phyloP scores from a whole-genome alignment of 2,329 filamentous ascomycete species.

The Fusarium musae region DNA sequence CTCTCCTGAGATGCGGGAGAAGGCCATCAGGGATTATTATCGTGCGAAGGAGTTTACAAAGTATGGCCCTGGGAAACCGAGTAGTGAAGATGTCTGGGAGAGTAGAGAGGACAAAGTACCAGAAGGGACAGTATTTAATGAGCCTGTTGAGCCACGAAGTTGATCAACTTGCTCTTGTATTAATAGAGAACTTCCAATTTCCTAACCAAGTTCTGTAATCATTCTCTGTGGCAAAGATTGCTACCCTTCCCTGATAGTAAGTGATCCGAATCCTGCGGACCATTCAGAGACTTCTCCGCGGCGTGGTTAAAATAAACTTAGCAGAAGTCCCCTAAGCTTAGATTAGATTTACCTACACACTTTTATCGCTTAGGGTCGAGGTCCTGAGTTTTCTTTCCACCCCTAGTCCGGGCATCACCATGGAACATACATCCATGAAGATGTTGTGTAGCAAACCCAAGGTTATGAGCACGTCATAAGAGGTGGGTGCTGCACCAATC shows the following conservation, averaged over 20 bases:
- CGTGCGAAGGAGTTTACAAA: constrained; percentile 71
- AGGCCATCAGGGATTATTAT: constrained; percentile 74
- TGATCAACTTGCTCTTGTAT: not conserved
- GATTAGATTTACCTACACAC: not conserved
- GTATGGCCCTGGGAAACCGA: constrained; percentile 71
- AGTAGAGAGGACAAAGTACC: constrained; percentile 71
- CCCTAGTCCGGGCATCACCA: not conserved
- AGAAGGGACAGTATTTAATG: constrained; percentile 58
- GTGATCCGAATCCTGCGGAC: not conserved
- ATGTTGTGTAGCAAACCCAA: not conserved
- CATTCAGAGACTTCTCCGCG: not conserved
- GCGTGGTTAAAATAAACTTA: not conserved
- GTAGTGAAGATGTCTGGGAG: constrained; percentile 92
- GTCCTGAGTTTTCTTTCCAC: not conserved
- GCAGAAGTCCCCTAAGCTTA: not conserved
- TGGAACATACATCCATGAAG: too few relatives aligned
- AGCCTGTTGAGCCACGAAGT: constrained; percentile 49
- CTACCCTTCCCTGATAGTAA: too few relatives aligned
- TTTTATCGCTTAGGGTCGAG: not conserved
- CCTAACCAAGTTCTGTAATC: not conserved
- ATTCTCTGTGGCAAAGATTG: not conserved
- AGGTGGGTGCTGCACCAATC: too few relatives aligned
- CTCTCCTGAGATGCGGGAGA: constrained; percentile 67
- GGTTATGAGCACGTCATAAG: not conserved
- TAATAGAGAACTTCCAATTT: not conserved